Conservation (phyloP, 2,329 filamentous ascomycete genomes). For the Botrytis deweyae region DNA sequence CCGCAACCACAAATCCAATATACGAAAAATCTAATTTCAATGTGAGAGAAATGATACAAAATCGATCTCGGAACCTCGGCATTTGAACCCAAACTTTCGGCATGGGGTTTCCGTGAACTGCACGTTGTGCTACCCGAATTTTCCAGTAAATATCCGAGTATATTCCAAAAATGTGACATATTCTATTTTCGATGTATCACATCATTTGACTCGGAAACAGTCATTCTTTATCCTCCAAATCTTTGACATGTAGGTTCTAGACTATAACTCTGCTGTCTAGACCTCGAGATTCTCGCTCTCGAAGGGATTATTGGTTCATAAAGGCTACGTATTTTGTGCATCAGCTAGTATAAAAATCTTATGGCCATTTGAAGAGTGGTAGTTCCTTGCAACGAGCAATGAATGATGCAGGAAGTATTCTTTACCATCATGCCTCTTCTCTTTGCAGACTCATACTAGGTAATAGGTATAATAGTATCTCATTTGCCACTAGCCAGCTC, state of each 20-base stretch:
- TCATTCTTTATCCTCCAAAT: neutral
- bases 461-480: neutral
- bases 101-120: neutral
- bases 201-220: neutral
- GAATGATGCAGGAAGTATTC: neutral
- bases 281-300: neutral
- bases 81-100: neutral
- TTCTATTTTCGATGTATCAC: neutral
- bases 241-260: neutral
- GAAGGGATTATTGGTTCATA: neutral
- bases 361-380: neutral
- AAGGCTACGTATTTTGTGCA: neutral
- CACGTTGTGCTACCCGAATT: neutral
- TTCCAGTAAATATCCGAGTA: neutral
- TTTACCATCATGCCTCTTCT: neutral
- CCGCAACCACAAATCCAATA: neutral
- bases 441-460: neutral
- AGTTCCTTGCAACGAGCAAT: neutral
- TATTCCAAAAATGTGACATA: neutral
- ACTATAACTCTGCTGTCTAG: neutral
- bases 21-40: neutral
- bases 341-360: neutral
- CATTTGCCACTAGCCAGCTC: neutral
- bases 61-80: neutral
- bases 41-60: neutral